Evolutionary conservation across 2,329 filamentous ascomycete species (phyloP).

Genomic region (Davidsoniella australis): DNA sequence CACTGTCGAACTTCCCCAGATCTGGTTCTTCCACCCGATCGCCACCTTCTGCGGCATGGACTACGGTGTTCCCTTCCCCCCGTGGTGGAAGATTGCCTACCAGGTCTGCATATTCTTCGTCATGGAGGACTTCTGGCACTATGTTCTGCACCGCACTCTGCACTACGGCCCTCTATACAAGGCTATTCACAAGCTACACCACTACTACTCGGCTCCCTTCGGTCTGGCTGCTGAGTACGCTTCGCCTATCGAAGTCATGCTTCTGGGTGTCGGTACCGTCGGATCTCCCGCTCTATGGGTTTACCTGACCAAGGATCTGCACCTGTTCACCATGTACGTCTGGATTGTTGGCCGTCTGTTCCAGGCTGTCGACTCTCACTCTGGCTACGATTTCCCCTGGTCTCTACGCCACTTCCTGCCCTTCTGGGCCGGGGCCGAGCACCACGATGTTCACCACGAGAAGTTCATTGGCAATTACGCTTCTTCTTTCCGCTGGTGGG

Average conservation of each 20-base stretch:
- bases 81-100: conserved; percentile 67
- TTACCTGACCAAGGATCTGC: conserved; percentile 66
- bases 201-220: conserved; percentile 96
- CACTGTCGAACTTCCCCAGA: conserved; percentile 94
- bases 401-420: conserved; percentile 87
- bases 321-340: conserved; percentile 92
- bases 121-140: conserved; percentile 94
- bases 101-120: conserved; percentile 93
- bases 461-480: conserved; percentile 97
- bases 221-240: conserved; percentile 94
- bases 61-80: conserved; percentile 78
- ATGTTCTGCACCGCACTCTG: conserved; percentile 84
- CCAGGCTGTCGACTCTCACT: conserved; percentile 96
- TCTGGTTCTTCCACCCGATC: conserved; percentile 97
- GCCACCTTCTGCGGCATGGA: conserved; percentile 82
- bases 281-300: conserved; percentile 71
- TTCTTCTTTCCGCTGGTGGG: conserved; percentile 98
- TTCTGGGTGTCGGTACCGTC: conserved; percentile 76
- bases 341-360: conserved; percentile 90
- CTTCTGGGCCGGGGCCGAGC: conserved; percentile 93
- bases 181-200: conserved; percentile 95
- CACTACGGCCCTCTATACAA: conserved; percentile 95
- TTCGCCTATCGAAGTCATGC: conserved; percentile 91
- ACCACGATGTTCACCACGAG: conserved; percentile 96
- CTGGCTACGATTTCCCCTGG: conserved; percentile 97